Evolutionary conservation across 2,329 filamentous ascomycete genomes (phyloP).

Genomic region (Beauveria rudraprayagi): DNA sequence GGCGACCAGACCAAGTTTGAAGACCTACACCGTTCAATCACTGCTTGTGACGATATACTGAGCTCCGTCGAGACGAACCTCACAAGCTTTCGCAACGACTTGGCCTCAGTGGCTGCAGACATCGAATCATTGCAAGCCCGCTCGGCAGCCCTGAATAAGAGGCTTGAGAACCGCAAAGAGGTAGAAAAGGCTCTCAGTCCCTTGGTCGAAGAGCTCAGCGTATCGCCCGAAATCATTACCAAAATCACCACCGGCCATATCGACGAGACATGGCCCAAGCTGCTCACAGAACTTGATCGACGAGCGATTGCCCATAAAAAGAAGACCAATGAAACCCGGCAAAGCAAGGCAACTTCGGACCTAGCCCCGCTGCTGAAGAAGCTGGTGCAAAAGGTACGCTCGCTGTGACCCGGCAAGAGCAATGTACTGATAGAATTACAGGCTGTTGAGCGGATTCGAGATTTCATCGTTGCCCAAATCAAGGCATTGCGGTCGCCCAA

Average conservation of each 20-base stretch:
- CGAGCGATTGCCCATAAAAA: constrained; percentile 64
- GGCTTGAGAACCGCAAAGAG: constrained; percentile 79
- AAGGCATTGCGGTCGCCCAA: constrained; percentile 89
- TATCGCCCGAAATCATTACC: constrained; percentile 74
- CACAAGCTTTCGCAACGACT: constrained; percentile 85
- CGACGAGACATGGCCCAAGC: constrained; percentile 81
- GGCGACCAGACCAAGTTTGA: constrained; percentile 78
- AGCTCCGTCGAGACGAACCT: constrained; percentile 90
- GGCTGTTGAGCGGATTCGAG: constrained; percentile 88
- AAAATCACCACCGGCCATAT: constrained; percentile 84
- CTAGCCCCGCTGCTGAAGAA: constrained; percentile 78
- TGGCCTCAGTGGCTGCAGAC: constrained; percentile 85
- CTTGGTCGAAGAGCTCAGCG: constrained; percentile 82
- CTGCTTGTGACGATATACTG: constrained; percentile 85
- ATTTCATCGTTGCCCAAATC: constrained; percentile 90
- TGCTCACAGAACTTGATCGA: constrained; percentile 75
- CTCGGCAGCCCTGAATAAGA: constrained; percentile 72
- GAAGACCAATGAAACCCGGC: constrained; percentile 50
- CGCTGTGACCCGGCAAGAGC: not conserved
- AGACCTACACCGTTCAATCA: constrained; percentile 81
- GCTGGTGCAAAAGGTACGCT: constrained; percentile 64
- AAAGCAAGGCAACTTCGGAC: constrained; percentile 72
- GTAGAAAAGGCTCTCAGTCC: constrained; percentile 84
- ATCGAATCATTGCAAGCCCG: constrained; percentile 89
- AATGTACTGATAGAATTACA: constrained; percentile 24